Conservation (phyloP, 169 alveolate genomes). For the Eimeria zaria region DNA sequence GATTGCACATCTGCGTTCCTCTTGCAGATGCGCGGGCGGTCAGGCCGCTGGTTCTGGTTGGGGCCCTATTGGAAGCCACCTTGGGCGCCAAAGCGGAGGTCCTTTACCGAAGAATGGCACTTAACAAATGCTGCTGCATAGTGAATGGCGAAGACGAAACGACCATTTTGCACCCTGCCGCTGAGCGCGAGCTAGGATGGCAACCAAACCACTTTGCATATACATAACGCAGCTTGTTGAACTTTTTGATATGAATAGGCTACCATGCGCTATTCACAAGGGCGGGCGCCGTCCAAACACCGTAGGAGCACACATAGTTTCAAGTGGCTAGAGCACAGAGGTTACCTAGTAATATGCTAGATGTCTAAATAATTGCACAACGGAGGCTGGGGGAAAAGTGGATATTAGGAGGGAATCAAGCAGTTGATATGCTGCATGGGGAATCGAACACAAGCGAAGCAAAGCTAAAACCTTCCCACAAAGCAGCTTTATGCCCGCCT, state of each 20-base stretch:
- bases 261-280: neutral
- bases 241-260: neutral
- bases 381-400: neutral
- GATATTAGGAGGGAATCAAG: neutral
- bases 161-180: neutral
- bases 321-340: neutral
- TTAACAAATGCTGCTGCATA: slow-evolving; percentile 58
- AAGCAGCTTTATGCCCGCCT: neutral
- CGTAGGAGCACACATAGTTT: neutral
- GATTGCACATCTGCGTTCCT: neutral
- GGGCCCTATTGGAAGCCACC: slow-evolving; percentile 85
- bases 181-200: neutral
- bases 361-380: neutral
- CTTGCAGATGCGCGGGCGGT: slow-evolving; percentile 82
- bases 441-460: neutral
- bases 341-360: neutral
- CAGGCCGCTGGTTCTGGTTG: slow-evolving; percentile 83
- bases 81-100: slow-evolving; percentile 72
- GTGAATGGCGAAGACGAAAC: neutral
- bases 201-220: neutral
- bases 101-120: slow-evolving; percentile 47
- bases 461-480: neutral
- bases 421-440: neutral
- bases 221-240: neutral
- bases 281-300: neutral